Conservation (phyloP, 2,329 filamentous ascomycete genomes). For the Cordyceps sp. region DNA sequence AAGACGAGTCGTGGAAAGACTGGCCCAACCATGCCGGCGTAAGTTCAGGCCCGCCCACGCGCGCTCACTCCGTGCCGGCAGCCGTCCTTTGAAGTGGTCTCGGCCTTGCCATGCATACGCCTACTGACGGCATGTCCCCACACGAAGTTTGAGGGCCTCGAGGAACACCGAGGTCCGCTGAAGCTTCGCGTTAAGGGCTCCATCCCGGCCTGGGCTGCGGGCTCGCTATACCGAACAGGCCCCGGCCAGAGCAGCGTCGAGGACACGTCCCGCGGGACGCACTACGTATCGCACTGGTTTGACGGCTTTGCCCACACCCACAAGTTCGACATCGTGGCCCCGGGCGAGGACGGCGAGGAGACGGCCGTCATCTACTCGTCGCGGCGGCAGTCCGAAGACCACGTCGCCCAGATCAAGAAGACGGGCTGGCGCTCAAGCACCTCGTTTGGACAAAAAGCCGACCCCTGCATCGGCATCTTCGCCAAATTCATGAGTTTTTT, state of each 20-base stretch:
- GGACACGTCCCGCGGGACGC: constrained; percentile 38
- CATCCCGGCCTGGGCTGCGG: constrained; percentile 57
- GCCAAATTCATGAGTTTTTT: constrained; percentile 53
- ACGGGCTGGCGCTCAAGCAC: constrained; percentile 38
- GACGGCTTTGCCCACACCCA: constrained; percentile 60
- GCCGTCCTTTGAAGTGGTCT: no score
- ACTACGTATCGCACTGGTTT: constrained; percentile 60
- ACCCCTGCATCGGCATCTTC: constrained; percentile 61
- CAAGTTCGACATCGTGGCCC: constrained; percentile 49
- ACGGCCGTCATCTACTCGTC: constrained; percentile 51
- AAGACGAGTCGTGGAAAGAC: constrained; percentile 17
- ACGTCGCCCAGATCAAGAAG: constrained; percentile 42
- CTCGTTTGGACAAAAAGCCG: constrained; percentile 54
- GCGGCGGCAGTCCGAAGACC: constrained; percentile 45
- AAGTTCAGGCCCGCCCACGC: no score
- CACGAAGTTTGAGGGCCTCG: constrained; percentile 56
- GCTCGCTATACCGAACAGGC: constrained; percentile 58
- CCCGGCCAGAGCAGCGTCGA: constrained; percentile 49
- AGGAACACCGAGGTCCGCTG: constrained; percentile 49
- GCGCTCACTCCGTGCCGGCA: no score
- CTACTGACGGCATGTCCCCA: no score
- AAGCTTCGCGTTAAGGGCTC: constrained; percentile 44
- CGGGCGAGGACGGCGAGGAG: constrained; percentile 11
- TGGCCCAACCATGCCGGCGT: constrained; percentile 33
- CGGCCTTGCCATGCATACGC: no score